phyloP scores from a whole-genome alignment of 495 filamentous ascomycete genomes.

The Lepraria neglecta region DNA sequence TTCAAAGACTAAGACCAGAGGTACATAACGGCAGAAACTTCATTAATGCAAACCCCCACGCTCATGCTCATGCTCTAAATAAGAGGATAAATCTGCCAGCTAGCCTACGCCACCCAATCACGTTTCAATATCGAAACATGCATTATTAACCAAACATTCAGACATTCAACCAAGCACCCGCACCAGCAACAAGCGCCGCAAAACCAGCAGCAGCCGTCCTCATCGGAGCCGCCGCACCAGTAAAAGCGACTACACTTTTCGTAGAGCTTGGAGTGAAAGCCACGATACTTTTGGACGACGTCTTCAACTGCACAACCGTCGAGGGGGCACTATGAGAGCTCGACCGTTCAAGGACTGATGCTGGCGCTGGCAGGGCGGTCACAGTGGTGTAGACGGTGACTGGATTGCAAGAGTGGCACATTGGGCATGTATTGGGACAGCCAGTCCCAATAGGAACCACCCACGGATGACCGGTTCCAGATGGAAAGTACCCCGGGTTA shows the following conservation, averaged over 20 bases:
- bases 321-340: no score
- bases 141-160: not conserved
- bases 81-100: no score
- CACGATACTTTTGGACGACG: no score
- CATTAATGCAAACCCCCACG: no score
- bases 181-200: not conserved
- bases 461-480: not conserved
- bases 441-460: not conserved
- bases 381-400: slow-evolving; percentile 1
- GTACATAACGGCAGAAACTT: no score
- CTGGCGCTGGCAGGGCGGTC: not conserved
- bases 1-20: no score
- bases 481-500: not conserved
- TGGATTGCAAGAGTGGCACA: not conserved
- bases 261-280: no score
- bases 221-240: not conserved
- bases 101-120: not conserved
- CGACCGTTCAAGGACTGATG: not conserved
- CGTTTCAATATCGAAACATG: not conserved
- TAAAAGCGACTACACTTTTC: not conserved
- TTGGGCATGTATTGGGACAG: not conserved
- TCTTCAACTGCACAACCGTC: no score
- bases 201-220: not conserved
- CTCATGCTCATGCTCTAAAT: no score
- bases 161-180: not conserved